These are phyloP conservation scores for Hymenoscyphus infarciens DNA, from an alignment of 2,329 filamentous ascomycete genomes.

Conservation along the genomic window DNA sequence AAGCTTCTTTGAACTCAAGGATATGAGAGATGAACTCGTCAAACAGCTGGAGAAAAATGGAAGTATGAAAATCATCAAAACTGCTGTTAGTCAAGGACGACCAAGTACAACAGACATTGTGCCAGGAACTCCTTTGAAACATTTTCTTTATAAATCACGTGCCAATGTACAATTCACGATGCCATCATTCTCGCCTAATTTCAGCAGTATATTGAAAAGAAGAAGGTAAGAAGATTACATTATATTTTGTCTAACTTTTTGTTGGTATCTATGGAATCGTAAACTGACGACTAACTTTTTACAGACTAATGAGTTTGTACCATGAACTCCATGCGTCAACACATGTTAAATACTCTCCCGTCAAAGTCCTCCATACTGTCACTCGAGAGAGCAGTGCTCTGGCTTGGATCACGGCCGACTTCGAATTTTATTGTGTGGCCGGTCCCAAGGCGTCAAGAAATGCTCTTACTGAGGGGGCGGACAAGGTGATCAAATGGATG, in stretches of 20 bases:
- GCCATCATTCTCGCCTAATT: slow-evolving; percentile 73
- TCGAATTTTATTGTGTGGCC: slow-evolving; percentile 95
- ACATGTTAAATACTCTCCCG: slow-evolving; percentile 78
- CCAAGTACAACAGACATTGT: slow-evolving; percentile 71
- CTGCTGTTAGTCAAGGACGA: slow-evolving; percentile 67
- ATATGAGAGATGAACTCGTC: slow-evolving; percentile 61
- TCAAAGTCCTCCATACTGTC: slow-evolving; percentile 81
- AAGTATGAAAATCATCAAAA: slow-evolving; percentile 69
- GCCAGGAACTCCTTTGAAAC: slow-evolving; percentile 74
- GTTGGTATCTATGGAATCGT: slow-evolving; percentile 14
- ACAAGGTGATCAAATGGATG: slow-evolving; percentile 87
- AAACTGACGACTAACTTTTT: neutral
- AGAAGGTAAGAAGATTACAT: slow-evolving; percentile 49
- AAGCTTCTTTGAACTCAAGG: slow-evolving; percentile 84
- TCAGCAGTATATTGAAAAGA: slow-evolving; percentile 55
- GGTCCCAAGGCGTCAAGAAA: slow-evolving; percentile 63
- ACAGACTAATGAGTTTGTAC: slow-evolving; percentile 75
- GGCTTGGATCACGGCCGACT: slow-evolving; percentile 86
- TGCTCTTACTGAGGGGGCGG: slow-evolving; percentile 78
- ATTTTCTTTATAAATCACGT: slow-evolving; percentile 94
- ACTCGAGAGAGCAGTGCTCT: slow-evolving; percentile 73
- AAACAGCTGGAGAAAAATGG: slow-evolving; percentile 72
- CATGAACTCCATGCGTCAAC: slow-evolving; percentile 77
- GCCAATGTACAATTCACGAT: slow-evolving; percentile 95
- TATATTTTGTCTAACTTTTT: neutral